A percentile compares a stretch with the other conserved stretches of the same genome.
phyloP scores from a whole-genome alignment of 2,329 filamentous ascomycete genomes.

The Trichophyton benhamiae region DNA sequence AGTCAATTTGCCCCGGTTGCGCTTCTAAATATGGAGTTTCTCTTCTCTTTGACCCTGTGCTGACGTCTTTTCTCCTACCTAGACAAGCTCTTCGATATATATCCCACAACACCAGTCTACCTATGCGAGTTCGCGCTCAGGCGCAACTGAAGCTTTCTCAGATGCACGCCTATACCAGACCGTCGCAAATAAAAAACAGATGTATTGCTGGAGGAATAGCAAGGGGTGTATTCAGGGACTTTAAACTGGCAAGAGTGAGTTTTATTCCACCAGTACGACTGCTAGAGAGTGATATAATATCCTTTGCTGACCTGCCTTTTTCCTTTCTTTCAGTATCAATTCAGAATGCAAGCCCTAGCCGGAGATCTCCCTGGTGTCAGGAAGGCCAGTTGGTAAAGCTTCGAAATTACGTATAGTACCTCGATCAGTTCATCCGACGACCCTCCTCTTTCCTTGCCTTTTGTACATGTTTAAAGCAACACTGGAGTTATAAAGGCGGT shows the following conservation, averaged over 20 bases:
- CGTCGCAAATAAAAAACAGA: conserved; percentile 86
- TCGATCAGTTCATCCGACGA: neutral
- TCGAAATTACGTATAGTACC: neutral
- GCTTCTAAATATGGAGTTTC: neutral
- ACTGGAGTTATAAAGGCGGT: neutral
- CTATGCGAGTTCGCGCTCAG: conserved; percentile 69
- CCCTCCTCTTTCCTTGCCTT: neutral
- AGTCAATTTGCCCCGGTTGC: neutral
- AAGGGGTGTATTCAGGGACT: conserved; percentile 81
- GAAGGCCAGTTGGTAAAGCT: conserved; percentile 81
- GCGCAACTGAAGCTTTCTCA: conserved; percentile 85
- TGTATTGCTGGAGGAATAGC: conserved; percentile 87
- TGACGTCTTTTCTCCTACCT: conserved; percentile 4
- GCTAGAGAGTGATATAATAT: neutral
- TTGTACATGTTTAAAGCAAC: conserved; percentile 1
- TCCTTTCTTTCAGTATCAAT: conserved; percentile 58
- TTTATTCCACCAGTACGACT: neutral
- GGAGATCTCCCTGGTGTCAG: conserved; percentile 83
- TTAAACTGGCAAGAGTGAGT: conserved; percentile 80
- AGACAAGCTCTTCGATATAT: conserved; percentile 91
- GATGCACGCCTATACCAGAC: conserved; percentile 91
- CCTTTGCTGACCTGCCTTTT: conserved; percentile 15
- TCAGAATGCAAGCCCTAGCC: conserved; percentile 74
- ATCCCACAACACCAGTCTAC: conserved; percentile 80
- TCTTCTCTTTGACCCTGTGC: neutral